Evolutionary conservation across 164 flowering plant genomes (phyloP), one percentile per base, ranked within the genome.

Genomic region (Vitis amurensis): DNA sequence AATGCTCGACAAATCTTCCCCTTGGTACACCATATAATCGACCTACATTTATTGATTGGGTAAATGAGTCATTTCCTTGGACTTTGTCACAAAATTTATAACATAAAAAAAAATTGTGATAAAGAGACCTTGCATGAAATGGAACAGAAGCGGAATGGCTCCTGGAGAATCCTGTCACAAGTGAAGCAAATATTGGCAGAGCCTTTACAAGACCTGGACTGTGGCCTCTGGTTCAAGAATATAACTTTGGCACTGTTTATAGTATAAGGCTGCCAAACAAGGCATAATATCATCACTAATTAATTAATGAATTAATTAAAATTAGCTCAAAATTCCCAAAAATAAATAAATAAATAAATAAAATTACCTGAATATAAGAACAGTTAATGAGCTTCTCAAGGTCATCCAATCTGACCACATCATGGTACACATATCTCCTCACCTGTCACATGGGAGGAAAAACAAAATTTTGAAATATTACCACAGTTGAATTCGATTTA

Each of bases 381-480:
- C 98, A 94, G 71, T 94, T 93, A 4, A 94, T 88, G 74, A 92
- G 88, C 87, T 89, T 94, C 77, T 91, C 89, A 16, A 92, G 87
- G 67, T 94, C 98, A 37, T 83, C 89, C 90, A 89, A 76, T 72
- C 97, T 72, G 48, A 88, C 83, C 7, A 94, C 98, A 55, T 94
- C 89, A 57, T 94, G 92, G 77, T 94, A 94, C 8, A 94, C 95
- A 57, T 94, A 94, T 48, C 98, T 76, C 57, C 98, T 80, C 73
- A 93, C 94, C 98, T 92, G 80, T 56, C 59, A 71, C 56, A 23
- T 11, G 11, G 47, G 19, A 27, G 53, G 52, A 47, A 51, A 52
- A 65, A 51, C 59, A 3, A 37, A 37, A 37, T 3, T 37, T 37
- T 37, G 4, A 19, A 57, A 57, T 19, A 23, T 57, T 57, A 8